Conservation (phyloP, 2,329 filamentous ascomycete species). For the Talaromyces sp. region DNA sequence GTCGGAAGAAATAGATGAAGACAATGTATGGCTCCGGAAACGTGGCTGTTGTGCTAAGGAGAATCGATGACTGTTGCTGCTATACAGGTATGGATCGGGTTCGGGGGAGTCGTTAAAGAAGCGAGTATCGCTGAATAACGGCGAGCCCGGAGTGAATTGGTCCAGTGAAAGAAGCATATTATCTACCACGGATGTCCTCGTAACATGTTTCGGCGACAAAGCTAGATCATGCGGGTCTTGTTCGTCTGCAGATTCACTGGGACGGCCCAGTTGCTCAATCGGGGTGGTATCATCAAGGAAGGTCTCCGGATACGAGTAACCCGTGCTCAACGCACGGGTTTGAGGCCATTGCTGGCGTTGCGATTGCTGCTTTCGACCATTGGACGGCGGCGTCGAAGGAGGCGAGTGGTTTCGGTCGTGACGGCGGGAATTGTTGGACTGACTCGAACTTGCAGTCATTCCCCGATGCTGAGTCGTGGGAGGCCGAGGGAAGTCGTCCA, state of each 20-base stretch:
- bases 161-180: conserved; percentile 95
- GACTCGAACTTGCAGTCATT: conserved; percentile 7
- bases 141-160: conserved; percentile 59
- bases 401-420: conserved; percentile 31
- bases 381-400: conserved; percentile 41
- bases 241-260: conserved; percentile 39
- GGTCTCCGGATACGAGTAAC: conserved; percentile 40
- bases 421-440: conserved; percentile 21
- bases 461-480: conserved; percentile 12
- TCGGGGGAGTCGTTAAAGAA: conserved; percentile 42
- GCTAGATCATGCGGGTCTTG: conserved; percentile 71
- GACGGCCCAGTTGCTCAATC: conserved; percentile 31
- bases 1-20: conserved; percentile 59
- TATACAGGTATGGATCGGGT: conserved; percentile 31
- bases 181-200: conserved; percentile 86
- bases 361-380: conserved; percentile 30
- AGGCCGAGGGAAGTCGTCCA: conserved; percentile 16
- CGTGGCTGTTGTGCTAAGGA: conserved; percentile 37
- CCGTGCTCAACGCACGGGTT: conserved; percentile 25
- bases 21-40: conserved; percentile 57
- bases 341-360: conserved; percentile 21
- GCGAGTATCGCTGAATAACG: conserved; percentile 35
- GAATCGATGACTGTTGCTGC: conserved; percentile 26
- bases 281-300: conserved; percentile 38
- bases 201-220: conserved; percentile 70